phyloP scores from a whole-genome alignment of 2,329 filamentous ascomycete species.

The Xylaria sp. region DNA sequence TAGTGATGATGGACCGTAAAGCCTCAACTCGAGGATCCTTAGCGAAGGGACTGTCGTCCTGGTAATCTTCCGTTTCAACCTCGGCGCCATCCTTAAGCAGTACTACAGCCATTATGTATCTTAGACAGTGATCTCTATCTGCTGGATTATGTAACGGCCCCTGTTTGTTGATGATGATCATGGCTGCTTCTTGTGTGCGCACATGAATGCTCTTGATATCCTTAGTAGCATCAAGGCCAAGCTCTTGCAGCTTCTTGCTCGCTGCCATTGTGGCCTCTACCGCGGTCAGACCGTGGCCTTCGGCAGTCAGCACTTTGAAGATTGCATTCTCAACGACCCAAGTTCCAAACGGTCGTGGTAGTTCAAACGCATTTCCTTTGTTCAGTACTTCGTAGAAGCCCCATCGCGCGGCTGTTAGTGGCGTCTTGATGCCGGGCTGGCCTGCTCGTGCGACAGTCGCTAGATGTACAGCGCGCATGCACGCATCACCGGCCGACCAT shows the following conservation, averaged over 20 bases:
- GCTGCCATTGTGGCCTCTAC: conserved; percentile 36
- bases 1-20: conserved; percentile 34
- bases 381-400: conserved; percentile 51
- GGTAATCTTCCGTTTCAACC: conserved; percentile 36
- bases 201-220: conserved; percentile 39
- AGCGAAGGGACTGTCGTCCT: conserved; percentile 38
- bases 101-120: conserved; percentile 40
- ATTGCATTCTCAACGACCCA: conserved; percentile 45
- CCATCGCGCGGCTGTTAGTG: conserved; percentile 49
- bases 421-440: conserved; percentile 42
- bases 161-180: conserved; percentile 42
- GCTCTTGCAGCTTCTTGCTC: conserved; percentile 31
- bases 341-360: conserved; percentile 40
- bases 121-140: conserved; percentile 42
- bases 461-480: conserved; percentile 54
- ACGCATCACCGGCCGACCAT: conserved; percentile 56
- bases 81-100: conserved; percentile 36
- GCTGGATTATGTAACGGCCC: conserved; percentile 39
- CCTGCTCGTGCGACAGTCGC: conserved; percentile 45
- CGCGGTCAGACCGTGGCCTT: conserved; percentile 38
- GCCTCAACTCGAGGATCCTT: conserved; percentile 34
- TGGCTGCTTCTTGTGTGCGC: conserved; percentile 33
- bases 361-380: conserved; percentile 35
- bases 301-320: conserved; percentile 40
- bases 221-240: conserved; percentile 22